Percentiles rank a stretch among this genome's conserved stretches.
These are phyloP conservation scores for Pyrus hybrid DNA, from an alignment of 331 rosid species.

Conservation along the genomic window DNA sequence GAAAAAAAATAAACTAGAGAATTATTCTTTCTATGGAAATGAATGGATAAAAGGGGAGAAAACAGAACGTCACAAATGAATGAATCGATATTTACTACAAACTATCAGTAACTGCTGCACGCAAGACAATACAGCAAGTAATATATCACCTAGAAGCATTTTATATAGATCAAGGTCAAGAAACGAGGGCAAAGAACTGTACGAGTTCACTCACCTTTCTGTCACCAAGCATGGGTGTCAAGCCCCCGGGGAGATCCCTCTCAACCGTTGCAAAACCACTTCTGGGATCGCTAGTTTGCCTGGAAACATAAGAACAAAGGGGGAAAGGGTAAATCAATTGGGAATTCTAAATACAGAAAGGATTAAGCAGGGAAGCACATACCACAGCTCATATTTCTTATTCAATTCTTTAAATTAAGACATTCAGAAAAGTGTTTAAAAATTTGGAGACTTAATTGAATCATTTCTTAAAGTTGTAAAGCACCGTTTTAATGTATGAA, in stretches of 20 bases:
- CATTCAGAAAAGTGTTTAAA: neutral
- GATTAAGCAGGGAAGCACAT: neutral
- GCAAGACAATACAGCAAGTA: neutral
- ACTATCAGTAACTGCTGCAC: neutral
- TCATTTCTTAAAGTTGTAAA: neutral
- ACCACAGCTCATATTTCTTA: neutral
- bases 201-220: slow-evolving; percentile 52
- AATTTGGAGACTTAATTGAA: neutral
- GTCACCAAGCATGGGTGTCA: slow-evolving; percentile 98
- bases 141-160: neutral
- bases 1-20: neutral
- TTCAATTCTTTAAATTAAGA: neutral
- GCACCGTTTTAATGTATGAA: neutral
- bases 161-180: neutral
- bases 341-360: neutral
- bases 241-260: slow-evolving; percentile 88
- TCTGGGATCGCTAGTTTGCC: slow-evolving; percentile 95
- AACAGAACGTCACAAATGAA: neutral
- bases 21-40: neutral
- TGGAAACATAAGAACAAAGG: slow-evolving; percentile 21
- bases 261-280: slow-evolving; percentile 98
- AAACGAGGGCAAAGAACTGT: neutral
- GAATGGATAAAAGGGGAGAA: neutral
- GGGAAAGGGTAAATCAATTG: neutral
- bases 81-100: neutral